Conservation (phyloP, 1,284 basidiomycete genomes). For the Agaricales sp. region DNA sequence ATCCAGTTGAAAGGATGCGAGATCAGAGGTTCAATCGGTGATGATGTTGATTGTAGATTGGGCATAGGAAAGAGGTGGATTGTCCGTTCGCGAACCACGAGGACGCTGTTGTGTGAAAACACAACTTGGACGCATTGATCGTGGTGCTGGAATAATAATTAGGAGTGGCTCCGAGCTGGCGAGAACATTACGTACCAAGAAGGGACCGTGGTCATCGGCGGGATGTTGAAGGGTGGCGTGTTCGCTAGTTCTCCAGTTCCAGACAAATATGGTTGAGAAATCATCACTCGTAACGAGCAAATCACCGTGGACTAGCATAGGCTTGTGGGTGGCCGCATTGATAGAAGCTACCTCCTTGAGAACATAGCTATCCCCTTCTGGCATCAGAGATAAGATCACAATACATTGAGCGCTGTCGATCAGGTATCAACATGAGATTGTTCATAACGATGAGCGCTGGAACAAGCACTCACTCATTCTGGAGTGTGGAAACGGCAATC, state of each 20-base stretch:
- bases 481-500: slow-evolving; percentile 35
- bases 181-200: slow-evolving; percentile 10
- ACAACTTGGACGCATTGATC: slow-evolving; percentile 43
- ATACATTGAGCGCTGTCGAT: not conserved
- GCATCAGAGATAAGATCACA: not conserved
- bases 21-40: slow-evolving; percentile 24
- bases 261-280: slow-evolving; percentile 33
- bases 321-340: slow-evolving; percentile 25
- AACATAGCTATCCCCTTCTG: not conserved
- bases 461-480: slow-evolving; percentile 27
- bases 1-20: slow-evolving; percentile 53
- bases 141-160: no score
- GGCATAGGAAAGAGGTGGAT: slow-evolving; percentile 38
- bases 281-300: slow-evolving; percentile 44
- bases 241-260: slow-evolving; percentile 38
- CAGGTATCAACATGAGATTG: not conserved
- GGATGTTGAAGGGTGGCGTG: slow-evolving; percentile 34
- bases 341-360: not conserved
- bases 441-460: slow-evolving; percentile 11
- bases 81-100: slow-evolving; percentile 48
- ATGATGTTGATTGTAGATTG: slow-evolving; percentile 7
- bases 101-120: slow-evolving; percentile 33
- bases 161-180: no score
- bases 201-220: slow-evolving; percentile 8
- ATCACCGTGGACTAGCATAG: slow-evolving; percentile 36